A percentile compares a stretch with the other conserved stretches of the same genome.
phyloP scores from a whole-genome alignment of 2,329 filamentous ascomycete species.

The Colletotrichum sp. region DNA sequence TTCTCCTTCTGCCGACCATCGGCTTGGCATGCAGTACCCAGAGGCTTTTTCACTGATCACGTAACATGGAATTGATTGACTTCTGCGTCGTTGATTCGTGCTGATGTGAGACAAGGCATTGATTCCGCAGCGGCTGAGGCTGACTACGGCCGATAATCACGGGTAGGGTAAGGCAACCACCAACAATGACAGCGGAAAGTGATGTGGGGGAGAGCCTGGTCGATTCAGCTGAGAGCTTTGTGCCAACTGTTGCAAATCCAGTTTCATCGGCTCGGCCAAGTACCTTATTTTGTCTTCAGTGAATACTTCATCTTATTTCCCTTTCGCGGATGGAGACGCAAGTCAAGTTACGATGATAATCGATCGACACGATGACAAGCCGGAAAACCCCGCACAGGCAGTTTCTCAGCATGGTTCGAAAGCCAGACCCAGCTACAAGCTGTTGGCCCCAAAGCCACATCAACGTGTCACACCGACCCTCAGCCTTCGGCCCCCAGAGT shows the following conservation, averaged over 20 bases:
- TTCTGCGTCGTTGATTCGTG: neutral
- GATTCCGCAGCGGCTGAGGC: neutral
- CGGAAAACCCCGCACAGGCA: neutral
- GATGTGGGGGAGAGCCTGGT: neutral
- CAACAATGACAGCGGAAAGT: accelerated
- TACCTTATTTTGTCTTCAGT: too few relatives aligned
- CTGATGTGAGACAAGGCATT: neutral
- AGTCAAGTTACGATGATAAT: neutral
- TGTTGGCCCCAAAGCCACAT: neutral
- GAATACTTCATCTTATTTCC: too few relatives aligned
- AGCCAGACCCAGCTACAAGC: neutral
- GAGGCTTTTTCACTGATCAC: accelerated
- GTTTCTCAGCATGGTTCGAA: neutral
- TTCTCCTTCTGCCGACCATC: neutral
- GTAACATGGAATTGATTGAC: neutral
- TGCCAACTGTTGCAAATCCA: neutral
- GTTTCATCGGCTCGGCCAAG: neutral
- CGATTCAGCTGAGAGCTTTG: neutral
- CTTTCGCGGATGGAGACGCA: too few relatives aligned
- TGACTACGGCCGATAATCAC: neutral
- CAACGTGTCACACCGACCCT: neutral
- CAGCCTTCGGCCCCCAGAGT: accelerated
- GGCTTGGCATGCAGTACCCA: neutral
- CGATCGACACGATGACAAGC: accelerated
- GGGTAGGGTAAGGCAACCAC: neutral